phyloP scores from a whole-genome alignment of 495 filamentous ascomycete genomes.

The Thozetella sp. region DNA sequence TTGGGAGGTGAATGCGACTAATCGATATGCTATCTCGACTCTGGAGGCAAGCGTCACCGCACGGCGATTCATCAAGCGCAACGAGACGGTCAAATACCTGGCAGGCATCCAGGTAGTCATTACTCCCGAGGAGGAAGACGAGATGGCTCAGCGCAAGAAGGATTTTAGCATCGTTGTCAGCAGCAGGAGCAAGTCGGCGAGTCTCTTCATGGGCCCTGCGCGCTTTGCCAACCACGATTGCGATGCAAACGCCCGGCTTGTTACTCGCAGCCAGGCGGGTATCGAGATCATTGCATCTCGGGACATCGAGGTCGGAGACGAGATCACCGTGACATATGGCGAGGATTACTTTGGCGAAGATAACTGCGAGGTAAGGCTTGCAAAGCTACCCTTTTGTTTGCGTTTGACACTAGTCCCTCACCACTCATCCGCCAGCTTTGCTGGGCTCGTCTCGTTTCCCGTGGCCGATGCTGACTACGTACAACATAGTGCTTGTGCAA shows the following conservation, averaged over 20 bases:
- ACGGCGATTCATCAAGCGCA: slow-evolving; percentile 72
- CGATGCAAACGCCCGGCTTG: slow-evolving; percentile 84
- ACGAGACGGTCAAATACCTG: slow-evolving; percentile 88
- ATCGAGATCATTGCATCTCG: slow-evolving; percentile 83
- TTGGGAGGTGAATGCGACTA: slow-evolving; percentile 92
- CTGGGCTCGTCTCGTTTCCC: too few relatives aligned
- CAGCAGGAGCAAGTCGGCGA: slow-evolving; percentile 83
- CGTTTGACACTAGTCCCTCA: too few relatives aligned
- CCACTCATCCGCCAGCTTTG: not conserved
- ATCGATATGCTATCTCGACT: slow-evolving; percentile 89
- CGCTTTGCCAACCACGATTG: slow-evolving; percentile 98
- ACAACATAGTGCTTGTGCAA: slow-evolving; percentile 76
- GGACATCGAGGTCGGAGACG: slow-evolving; percentile 84
- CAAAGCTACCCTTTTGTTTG: too few relatives aligned
- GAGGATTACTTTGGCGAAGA: slow-evolving; percentile 95
- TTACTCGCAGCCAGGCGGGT: slow-evolving; percentile 78
- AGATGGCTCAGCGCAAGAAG: slow-evolving; percentile 73
- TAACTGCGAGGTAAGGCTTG: slow-evolving; percentile 71
- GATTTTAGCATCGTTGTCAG: slow-evolving; percentile 98
- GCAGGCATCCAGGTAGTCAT: slow-evolving; percentile 87
- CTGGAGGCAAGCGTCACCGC: slow-evolving; percentile 90
- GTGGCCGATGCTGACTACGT: not conserved
- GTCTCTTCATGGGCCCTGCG: slow-evolving; percentile 90
- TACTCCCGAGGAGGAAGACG: slow-evolving; percentile 84
- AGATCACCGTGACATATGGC: slow-evolving; percentile 94